Conservation (phyloP, 208 protist species). For the Trypanosoma theileri region DNA sequence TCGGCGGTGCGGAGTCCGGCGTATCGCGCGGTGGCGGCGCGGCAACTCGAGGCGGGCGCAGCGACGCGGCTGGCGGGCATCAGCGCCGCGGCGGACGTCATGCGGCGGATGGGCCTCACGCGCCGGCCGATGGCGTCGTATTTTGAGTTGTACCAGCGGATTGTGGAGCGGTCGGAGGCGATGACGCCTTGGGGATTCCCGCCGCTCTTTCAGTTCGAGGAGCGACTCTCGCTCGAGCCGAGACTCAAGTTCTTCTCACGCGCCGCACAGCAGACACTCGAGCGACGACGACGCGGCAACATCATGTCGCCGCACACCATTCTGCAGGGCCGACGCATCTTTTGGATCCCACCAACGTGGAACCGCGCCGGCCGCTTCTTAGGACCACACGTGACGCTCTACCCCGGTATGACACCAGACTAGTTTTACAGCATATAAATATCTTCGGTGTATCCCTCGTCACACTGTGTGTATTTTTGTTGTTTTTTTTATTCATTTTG, state of each 20-base stretch:
- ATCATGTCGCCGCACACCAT: conserved; percentile 80
- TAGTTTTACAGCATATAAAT: conserved; percentile 19
- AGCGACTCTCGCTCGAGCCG: conserved; percentile 83
- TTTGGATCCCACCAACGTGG: conserved; percentile 91
- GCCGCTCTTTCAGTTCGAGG: conserved; percentile 91
- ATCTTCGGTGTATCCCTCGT: neutral
- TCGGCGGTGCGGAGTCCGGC: conserved; percentile 84
- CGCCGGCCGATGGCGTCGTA: conserved; percentile 87
- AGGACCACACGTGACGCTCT: conserved; percentile 81
- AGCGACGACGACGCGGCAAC: conserved; percentile 61
- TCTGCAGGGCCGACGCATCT: conserved; percentile 74
- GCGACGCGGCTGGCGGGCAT: conserved; percentile 86
- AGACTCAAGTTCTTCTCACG: conserved; percentile 87
- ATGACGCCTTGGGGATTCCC: conserved; percentile 93
- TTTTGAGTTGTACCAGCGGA: conserved; percentile 92
- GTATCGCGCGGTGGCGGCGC: conserved; percentile 78
- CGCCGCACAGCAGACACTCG: conserved; percentile 74
- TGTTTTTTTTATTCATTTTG: conserved; percentile 7
- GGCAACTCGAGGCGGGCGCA: conserved; percentile 79
- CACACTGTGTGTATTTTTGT: conserved; percentile 1
- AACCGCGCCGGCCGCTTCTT: conserved; percentile 77
- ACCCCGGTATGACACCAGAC: conserved; percentile 86
- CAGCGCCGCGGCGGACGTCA: conserved; percentile 82
- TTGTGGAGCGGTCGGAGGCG: conserved; percentile 87
- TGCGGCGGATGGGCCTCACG: conserved; percentile 85